phyloP scores from a whole-genome alignment of 805 yeast genomes.

The Ogataea polymorpha region DNA sequence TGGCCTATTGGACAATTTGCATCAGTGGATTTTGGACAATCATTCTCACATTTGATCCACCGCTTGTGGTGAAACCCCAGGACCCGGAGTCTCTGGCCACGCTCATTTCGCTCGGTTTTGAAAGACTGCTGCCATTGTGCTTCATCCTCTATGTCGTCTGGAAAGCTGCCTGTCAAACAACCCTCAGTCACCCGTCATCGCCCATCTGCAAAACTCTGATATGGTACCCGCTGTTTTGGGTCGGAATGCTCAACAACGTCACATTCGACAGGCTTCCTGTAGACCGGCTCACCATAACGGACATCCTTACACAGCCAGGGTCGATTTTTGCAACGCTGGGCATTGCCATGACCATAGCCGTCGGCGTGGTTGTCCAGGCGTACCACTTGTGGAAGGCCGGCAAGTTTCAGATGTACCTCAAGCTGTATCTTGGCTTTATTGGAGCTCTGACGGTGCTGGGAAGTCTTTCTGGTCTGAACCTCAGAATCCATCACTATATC shows the following conservation, averaged over 20 bases:
- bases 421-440: slow-evolving; percentile 48
- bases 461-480: slow-evolving; percentile 59
- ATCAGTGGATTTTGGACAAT: slow-evolving; percentile 84
- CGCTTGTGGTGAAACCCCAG: slow-evolving; percentile 52
- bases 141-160: slow-evolving; percentile 72
- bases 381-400: slow-evolving; percentile 78
- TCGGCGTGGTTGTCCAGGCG: slow-evolving; percentile 70
- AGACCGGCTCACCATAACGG: slow-evolving; percentile 73
- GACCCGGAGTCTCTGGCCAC: slow-evolving; percentile 53
- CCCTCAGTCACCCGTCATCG: slow-evolving; percentile 39
- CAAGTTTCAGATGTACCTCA: slow-evolving; percentile 55
- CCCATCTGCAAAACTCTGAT: slow-evolving; percentile 43
- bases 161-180: slow-evolving; percentile 49
- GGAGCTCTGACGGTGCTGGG: slow-evolving; percentile 44
- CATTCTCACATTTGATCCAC: slow-evolving; percentile 75
- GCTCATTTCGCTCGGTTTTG: slow-evolving; percentile 66
- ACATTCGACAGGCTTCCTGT: slow-evolving; percentile 88
- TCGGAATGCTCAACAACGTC: slow-evolving; percentile 79
- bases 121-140: slow-evolving; percentile 70
- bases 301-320: slow-evolving; percentile 73
- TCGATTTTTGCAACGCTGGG: slow-evolving; percentile 61
- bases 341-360: slow-evolving; percentile 44
- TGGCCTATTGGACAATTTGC: slow-evolving; percentile 60
- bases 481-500: slow-evolving; percentile 78
- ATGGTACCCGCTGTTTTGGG: slow-evolving; percentile 84